A percentile compares a stretch with the other conserved stretches of the same genome.
Evolutionary conservation across 441 rosid genomes (phyloP).

Genomic region (Macaranga tanarius): DNA sequence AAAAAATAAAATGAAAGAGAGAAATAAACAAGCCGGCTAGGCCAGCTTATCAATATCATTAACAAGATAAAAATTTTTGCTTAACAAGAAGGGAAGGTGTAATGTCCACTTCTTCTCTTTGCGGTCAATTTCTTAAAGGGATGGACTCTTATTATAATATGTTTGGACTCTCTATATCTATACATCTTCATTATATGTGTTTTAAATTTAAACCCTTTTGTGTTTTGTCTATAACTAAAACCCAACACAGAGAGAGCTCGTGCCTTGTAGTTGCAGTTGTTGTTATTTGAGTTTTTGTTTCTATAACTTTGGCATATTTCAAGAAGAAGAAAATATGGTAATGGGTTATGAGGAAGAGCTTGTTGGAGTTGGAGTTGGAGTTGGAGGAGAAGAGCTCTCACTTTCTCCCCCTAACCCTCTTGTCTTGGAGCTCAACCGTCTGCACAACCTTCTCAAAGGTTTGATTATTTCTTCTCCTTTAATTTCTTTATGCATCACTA

Average conservation of each 20-base stretch:
- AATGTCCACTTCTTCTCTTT: constrained; percentile 30
- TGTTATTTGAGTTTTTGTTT: background rate
- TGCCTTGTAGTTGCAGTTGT: constrained; percentile 3
- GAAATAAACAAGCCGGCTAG: constrained; percentile 40
- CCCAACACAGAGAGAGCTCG: no score
- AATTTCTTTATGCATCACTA: no score
- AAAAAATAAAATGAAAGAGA: constrained; percentile 17
- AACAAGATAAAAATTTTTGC: constrained; percentile 41
- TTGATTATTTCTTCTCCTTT: background rate
- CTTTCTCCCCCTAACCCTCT: constrained; percentile 56
- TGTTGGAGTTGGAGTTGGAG: constrained; percentile 23
- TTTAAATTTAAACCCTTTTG: background rate
- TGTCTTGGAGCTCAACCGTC: constrained; percentile 56
- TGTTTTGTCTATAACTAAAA: no score
- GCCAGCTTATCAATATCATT: constrained; percentile 38
- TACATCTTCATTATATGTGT: constrained; percentile 11
- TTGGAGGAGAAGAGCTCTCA: constrained; percentile 37
- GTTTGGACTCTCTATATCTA: background rate
- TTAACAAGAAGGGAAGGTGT: constrained; percentile 52
- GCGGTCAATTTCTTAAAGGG: constrained; percentile 57
- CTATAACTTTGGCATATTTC: constrained; percentile 2
- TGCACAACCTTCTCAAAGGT: constrained; percentile 82
- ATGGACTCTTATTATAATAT: constrained; percentile 35
- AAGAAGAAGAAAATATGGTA: constrained; percentile 19
- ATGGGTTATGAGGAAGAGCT: constrained; percentile 40